phyloP scores from a whole-genome alignment of 768 basidiomycete species.

The Lactarius psammicola region DNA sequence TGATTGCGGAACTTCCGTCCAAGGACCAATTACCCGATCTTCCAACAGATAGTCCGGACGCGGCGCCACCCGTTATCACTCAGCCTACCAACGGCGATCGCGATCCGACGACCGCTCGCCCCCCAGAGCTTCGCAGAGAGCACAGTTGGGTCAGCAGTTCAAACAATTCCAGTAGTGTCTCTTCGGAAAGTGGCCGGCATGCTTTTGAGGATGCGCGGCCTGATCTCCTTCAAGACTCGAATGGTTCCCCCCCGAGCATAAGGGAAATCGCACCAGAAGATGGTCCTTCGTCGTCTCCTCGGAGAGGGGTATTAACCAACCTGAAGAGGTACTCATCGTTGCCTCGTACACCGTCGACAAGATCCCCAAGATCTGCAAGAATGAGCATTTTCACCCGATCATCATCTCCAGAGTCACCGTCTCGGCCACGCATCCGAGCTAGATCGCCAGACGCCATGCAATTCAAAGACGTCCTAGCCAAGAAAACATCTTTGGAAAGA shows the following conservation, averaged over 20 bases:
- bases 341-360: slow-evolving; percentile 61
- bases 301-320: slow-evolving; percentile 33
- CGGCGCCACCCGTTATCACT: neutral
- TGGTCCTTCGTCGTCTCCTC: slow-evolving; percentile 20
- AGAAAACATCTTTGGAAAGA: slow-evolving; percentile 61
- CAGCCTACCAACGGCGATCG: neutral
- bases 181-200: slow-evolving; percentile 31
- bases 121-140: slow-evolving; percentile 28
- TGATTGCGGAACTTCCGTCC: slow-evolving; percentile 20
- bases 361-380: slow-evolving; percentile 23
- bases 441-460: slow-evolving; percentile 66
- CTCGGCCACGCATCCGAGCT: slow-evolving; percentile 37
- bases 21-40: slow-evolving; percentile 16
- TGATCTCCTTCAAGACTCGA: neutral
- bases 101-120: neutral
- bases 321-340: slow-evolving; percentile 53
- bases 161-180: slow-evolving; percentile 12
- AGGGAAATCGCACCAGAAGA: slow-evolving; percentile 13
- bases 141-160: slow-evolving; percentile 35
- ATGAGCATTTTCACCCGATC: slow-evolving; percentile 24
- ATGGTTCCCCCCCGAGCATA: slow-evolving; percentile 11
- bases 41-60: slow-evolving; percentile 7
- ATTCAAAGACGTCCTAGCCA: slow-evolving; percentile 59
- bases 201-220: slow-evolving; percentile 16
- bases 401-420: slow-evolving; percentile 29